Conservation (phyloP, 208 protist genomes). For the Wallacemonas sp. region DNA sequence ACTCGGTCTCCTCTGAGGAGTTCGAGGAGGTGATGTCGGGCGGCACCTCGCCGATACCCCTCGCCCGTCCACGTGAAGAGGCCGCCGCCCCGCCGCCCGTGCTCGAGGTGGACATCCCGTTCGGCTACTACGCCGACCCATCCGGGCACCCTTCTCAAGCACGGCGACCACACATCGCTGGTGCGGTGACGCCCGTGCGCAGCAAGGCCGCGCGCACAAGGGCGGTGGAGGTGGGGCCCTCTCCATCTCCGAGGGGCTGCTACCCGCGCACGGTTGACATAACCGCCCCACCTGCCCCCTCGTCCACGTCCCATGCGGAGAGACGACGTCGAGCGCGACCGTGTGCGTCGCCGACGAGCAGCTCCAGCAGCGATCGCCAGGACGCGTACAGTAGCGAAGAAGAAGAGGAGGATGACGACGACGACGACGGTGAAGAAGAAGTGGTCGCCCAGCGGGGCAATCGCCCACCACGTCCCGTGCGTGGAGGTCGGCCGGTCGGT, state of each 20-base stretch:
- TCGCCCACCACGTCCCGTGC: not conserved
- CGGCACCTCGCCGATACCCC: not conserved
- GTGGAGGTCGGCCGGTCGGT: not conserved
- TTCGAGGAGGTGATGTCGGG: conserved; percentile 9
- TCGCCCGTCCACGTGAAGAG: not conserved
- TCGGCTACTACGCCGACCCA: conserved; percentile 3
- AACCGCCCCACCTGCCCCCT: not conserved
- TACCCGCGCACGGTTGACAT: conserved; percentile 9
- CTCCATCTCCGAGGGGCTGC: not conserved
- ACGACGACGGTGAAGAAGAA: conserved; percentile 10
- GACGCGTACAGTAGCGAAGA: too few relatives aligned
- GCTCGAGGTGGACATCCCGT: not conserved
- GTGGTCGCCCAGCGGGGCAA: not conserved
- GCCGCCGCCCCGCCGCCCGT: not conserved
- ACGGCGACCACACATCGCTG: not conserved
- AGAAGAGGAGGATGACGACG: not conserved
- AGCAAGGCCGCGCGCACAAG: not conserved
- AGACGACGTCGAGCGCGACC: not conserved
- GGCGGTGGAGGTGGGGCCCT: not conserved
- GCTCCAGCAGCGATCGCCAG: not conserved
- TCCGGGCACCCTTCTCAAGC: not conserved
- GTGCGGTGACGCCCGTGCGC: too few relatives aligned
- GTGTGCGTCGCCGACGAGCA: too few relatives aligned
- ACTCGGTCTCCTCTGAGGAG: conserved; percentile 14
- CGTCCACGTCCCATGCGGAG: not conserved